Percentiles rank a stretch among this genome's conserved stretches.
Evolutionary conservation across 306 rosid genomes (phyloP).

Genomic region (Cicer judaicum): DNA sequence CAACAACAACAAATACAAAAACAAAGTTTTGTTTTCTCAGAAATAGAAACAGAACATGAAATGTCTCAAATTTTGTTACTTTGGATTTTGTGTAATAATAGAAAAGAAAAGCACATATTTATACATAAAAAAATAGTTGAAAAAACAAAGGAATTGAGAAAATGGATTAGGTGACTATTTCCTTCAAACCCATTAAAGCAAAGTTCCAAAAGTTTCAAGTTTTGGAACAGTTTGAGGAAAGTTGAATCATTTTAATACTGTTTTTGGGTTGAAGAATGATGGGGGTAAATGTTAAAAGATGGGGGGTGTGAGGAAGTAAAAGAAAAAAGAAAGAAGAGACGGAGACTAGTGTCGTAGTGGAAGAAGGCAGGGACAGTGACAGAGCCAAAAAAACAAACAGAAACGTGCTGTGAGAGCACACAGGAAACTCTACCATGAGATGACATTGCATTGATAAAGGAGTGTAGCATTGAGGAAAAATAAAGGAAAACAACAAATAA

Average conservation of each 20-base stretch:
- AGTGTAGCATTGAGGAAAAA: constrained; percentile 8
- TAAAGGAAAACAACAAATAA: constrained; percentile 2
- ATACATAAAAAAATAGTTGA: background rate
- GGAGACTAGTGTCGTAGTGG: constrained; percentile 48
- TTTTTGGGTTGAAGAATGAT: constrained; percentile 24
- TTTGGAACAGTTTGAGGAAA: constrained; percentile 43
- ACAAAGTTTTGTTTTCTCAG: constrained; percentile 12
- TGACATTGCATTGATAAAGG: constrained; percentile 54
- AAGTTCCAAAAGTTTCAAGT: constrained; percentile 36
- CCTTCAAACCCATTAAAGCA: constrained; percentile 56
- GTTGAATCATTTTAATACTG: constrained; percentile 37
- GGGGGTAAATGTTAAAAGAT: constrained; percentile 29
- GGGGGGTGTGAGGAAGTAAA: background rate
- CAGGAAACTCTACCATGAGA: constrained; percentile 41
- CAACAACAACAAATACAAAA: background rate
- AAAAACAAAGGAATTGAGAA: constrained; percentile 41
- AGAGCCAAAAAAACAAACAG: constrained; percentile 53
- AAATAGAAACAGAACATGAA: constrained; percentile 32
- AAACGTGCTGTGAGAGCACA: constrained; percentile 64
- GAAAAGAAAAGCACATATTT: constrained; percentile 20
- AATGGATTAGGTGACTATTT: constrained; percentile 61
- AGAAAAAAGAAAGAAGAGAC: constrained; percentile 10
- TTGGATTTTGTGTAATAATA: constrained; percentile 39
- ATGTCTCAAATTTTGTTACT: constrained; percentile 48
- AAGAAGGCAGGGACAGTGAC: constrained; percentile 50